Evolutionary conservation across 192 early-diverging fungal species (phyloP).

Genomic region (Podila horticola): DNA sequence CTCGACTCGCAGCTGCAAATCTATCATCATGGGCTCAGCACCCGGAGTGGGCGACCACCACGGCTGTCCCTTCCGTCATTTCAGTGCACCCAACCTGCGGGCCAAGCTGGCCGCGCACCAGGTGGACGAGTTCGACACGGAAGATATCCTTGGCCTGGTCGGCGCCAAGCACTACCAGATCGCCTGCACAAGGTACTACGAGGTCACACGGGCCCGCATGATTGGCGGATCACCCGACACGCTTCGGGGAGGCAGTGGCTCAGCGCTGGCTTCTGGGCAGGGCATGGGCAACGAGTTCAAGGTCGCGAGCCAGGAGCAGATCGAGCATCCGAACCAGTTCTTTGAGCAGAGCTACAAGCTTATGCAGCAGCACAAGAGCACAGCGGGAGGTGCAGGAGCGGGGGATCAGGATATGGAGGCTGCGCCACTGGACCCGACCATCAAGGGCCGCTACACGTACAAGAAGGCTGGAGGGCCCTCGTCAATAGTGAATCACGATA

Average conservation of each 20-base stretch:
- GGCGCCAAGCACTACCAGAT: constrained; percentile 88
- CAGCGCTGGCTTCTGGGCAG: background rate
- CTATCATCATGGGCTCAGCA: constrained; percentile 84
- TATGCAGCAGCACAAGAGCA: constrained; percentile 18
- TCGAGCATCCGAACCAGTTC: constrained; percentile 96
- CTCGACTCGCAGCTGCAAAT: constrained; percentile 69
- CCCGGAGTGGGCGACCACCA: constrained; percentile 90
- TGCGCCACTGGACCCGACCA: constrained; percentile 20
- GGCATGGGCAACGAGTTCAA: constrained; percentile 22
- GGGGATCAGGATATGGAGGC: background rate
- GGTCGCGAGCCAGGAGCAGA: constrained; percentile 63
- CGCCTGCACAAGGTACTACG: constrained; percentile 92
- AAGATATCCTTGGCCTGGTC: constrained; percentile 74
- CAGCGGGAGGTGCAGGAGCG: background rate
- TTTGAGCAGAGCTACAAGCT: constrained; percentile 69
- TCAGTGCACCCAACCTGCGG: constrained; percentile 70
- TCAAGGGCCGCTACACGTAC: constrained; percentile 42
- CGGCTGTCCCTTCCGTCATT: constrained; percentile 96
- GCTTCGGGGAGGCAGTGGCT: constrained; percentile 21
- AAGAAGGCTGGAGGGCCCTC: constrained; percentile 35
- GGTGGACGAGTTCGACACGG: constrained; percentile 67
- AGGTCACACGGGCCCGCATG: constrained; percentile 65
- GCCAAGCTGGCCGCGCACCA: constrained; percentile 66
- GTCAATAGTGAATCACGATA: constrained; percentile 17
- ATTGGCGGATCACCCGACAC: constrained; percentile 20